phyloP scores from a whole-genome alignment of 1,284 basidiomycete species.

The Melanopsichium pennsylvanicum region DNA sequence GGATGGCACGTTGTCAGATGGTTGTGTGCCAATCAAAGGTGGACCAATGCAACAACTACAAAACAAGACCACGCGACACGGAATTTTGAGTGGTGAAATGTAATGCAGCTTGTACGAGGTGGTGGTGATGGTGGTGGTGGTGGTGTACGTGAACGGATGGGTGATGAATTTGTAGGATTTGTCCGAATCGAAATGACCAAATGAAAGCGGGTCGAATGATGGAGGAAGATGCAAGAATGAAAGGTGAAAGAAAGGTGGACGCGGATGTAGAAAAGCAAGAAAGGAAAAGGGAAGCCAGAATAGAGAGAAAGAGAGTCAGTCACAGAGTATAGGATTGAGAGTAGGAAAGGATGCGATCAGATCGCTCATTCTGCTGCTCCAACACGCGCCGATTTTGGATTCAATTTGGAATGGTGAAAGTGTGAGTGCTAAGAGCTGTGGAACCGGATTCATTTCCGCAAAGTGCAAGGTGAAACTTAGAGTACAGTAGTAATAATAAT shows the following conservation, averaged over 20 bases:
- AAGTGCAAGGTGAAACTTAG: not conserved
- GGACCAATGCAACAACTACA: too few species aligned
- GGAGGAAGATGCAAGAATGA: not conserved
- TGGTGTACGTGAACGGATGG: not conserved
- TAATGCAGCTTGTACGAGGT: constrained; percentile 2
- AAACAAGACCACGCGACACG: constrained; percentile 1
- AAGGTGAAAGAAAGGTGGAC: not conserved
- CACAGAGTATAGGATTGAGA: not conserved
- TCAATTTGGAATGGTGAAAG: too few species aligned
- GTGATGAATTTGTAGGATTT: too few species aligned
- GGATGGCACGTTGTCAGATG: constrained; percentile 5
- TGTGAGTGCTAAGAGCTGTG: too few species aligned
- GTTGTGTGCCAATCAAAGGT: too few species aligned
- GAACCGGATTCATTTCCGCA: constrained; percentile 8
- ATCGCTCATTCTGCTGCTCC: not conserved
- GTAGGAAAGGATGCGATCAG: constrained; percentile 2
- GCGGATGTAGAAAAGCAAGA: constrained; percentile 1
- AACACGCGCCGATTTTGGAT: constrained; percentile 6
- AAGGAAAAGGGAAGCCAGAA: not conserved
- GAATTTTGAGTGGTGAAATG: not conserved
- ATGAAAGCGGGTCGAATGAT: too few species aligned
- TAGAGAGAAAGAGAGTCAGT: not conserved
- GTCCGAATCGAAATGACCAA: too few species aligned
- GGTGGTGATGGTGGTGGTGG: not conserved
- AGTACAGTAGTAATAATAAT: too few species aligned